phyloP scores from a whole-genome alignment of 129 eudicot species.

The Daucus carota region DNA sequence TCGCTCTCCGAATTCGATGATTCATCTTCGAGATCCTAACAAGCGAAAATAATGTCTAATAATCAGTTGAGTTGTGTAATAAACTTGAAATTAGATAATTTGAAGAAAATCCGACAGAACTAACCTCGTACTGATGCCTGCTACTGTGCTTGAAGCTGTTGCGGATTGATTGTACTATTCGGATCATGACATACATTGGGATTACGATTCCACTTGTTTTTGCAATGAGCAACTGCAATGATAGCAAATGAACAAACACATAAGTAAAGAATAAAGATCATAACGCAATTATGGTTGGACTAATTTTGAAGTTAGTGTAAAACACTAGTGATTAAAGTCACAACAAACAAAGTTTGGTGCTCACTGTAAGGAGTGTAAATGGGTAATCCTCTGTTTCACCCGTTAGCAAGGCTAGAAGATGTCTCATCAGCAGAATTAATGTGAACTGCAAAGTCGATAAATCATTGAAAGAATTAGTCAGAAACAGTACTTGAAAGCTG shows the following conservation, averaged over 20 bases:
- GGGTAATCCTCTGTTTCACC: slow-evolving; percentile 58
- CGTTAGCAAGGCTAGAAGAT: slow-evolving; percentile 38
- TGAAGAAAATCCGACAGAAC: too few relatives aligned
- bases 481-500: too few relatives aligned
- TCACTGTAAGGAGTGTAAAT: slow-evolving; percentile 58
- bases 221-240: slow-evolving; percentile 46
- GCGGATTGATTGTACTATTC: slow-evolving; percentile 49
- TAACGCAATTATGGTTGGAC: background rate
- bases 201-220: slow-evolving; percentile 65
- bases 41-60: background rate
- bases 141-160: slow-evolving; percentile 15
- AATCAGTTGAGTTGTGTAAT: too few relatives aligned
- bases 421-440: slow-evolving; percentile 57
- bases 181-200: slow-evolving; percentile 69
- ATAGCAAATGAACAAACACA: background rate
- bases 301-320: background rate
- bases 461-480: background rate
- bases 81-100: too few relatives aligned
- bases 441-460: slow-evolving; percentile 54
- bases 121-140: slow-evolving; percentile 36
- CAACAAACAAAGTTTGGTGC: slow-evolving; percentile 11
- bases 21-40: background rate
- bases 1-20: background rate
- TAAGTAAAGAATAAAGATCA: slow-evolving; percentile 3
- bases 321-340: background rate